A percentile compares a stretch with the other conserved stretches of the same genome.
Conservation (phyloP, 495 filamentous ascomycete genomes). For the Penicillium bialowiezense region DNA sequence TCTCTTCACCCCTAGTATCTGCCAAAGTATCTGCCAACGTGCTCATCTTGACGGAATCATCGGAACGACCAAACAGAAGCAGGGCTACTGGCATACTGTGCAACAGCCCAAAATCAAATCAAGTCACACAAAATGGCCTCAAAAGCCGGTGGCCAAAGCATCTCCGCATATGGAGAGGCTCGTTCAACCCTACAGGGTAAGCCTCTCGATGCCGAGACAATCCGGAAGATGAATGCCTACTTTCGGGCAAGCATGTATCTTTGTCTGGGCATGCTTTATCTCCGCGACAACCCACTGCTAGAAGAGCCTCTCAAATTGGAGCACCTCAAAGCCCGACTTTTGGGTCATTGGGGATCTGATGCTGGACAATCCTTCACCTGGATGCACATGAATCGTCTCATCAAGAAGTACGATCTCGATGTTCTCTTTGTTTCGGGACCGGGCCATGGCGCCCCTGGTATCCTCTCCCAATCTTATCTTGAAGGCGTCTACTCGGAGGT, state of each 20-base stretch:
- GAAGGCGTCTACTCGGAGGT: conserved; percentile 73
- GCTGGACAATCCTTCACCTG: conserved; percentile 73
- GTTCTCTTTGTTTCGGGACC: conserved; percentile 68
- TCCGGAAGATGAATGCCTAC: conserved; percentile 63
- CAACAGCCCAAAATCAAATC: neutral
- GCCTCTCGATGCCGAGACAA: conserved; percentile 58
- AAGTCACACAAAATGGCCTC: conserved; percentile 9
- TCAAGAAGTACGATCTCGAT: conserved; percentile 71
- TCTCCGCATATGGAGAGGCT: conserved; percentile 61
- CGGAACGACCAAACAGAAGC: neutral
- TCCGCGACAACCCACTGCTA: conserved; percentile 64
- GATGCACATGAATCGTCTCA: conserved; percentile 74
- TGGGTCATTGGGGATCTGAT: conserved; percentile 73
- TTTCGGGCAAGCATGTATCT: conserved; percentile 71
- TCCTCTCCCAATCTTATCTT: conserved; percentile 69
- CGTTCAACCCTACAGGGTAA: conserved; percentile 58
- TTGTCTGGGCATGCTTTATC: conserved; percentile 72
- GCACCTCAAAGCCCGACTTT: conserved; percentile 64
- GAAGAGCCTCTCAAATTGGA: conserved; percentile 58
- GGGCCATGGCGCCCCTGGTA: conserved; percentile 68
- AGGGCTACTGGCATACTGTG: neutral
- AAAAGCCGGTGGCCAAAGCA: conserved; percentile 31
- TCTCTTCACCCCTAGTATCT: neutral
- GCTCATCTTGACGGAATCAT: neutral
- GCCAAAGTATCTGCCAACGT: neutral